These are phyloP conservation scores for Plantago coronopus DNA, from an alignment of 305 asterid species.

Conservation along the genomic window DNA sequence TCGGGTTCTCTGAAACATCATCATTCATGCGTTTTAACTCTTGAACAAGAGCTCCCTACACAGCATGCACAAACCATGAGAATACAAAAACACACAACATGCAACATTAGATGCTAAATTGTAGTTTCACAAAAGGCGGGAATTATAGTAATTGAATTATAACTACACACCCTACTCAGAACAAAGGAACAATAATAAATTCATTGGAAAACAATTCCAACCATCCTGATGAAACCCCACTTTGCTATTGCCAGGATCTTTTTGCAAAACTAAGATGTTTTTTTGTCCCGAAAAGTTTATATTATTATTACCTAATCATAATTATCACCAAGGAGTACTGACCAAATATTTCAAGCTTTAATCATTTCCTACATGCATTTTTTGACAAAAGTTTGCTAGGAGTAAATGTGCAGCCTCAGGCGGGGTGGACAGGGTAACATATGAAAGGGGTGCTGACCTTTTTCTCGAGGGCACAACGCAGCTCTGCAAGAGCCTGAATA, in stretches of 20 bases:
- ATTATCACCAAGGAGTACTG: no score
- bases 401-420: no score
- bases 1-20: constrained; percentile 55
- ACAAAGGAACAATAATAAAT: not conserved
- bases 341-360: no score
- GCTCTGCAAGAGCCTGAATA: constrained; percentile 75
- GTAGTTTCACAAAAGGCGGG: not conserved
- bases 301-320: no score
- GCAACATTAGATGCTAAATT: not conserved
- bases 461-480: constrained; percentile 82
- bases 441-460: constrained; percentile 48
- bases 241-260: no score
- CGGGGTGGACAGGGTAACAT: no score
- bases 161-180: not conserved
- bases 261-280: no score
- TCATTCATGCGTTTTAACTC: constrained; percentile 82
- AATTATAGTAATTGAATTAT: no score
- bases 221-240: no score
- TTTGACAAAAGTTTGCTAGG: no score
- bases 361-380: no score
- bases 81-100: constrained; percentile 12
- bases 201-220: constrained; percentile 11
- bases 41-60: constrained; percentile 74
- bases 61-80: constrained; percentile 26
- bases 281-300: no score